These are phyloP conservation scores for Solidago caesia DNA, from an alignment of 129 eudicot species.

Conservation along the genomic window DNA sequence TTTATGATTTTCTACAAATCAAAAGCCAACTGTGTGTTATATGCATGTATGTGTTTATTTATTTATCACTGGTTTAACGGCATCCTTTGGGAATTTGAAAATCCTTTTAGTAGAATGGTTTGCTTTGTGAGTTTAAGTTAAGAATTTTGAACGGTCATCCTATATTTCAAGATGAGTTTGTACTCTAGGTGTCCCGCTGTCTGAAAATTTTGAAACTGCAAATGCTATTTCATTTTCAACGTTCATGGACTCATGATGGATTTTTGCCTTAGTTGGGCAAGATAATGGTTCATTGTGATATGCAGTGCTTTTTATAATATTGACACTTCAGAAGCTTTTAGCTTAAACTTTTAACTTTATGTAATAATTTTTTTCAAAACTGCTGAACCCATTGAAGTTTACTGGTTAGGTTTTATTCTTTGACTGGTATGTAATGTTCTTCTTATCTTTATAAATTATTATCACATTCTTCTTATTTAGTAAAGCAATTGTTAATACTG, in stretches of 20 bases:
- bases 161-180: neutral
- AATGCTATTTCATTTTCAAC: neutral
- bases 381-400: neutral
- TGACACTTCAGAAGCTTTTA: neutral
- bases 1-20: neutral
- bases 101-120: neutral
- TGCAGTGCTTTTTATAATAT: neutral
- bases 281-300: neutral
- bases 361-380: too few relatives aligned
- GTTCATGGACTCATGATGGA: neutral
- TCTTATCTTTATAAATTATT: neutral
- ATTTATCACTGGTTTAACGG: neutral
- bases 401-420: neutral
- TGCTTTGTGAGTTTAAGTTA: too few relatives aligned
- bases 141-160: too few relatives aligned
- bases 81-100: neutral
- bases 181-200: neutral
- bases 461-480: neutral
- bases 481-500: too few relatives aligned
- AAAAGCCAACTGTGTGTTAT: neutral
- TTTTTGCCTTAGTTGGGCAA: conserved; percentile 1
- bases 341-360: too few relatives aligned
- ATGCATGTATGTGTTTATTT: neutral
- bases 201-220: neutral
- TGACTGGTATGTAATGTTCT: neutral